Conservation (phyloP, 2,329 filamentous ascomycete species). For the Emergomyces pasteurianus region DNA sequence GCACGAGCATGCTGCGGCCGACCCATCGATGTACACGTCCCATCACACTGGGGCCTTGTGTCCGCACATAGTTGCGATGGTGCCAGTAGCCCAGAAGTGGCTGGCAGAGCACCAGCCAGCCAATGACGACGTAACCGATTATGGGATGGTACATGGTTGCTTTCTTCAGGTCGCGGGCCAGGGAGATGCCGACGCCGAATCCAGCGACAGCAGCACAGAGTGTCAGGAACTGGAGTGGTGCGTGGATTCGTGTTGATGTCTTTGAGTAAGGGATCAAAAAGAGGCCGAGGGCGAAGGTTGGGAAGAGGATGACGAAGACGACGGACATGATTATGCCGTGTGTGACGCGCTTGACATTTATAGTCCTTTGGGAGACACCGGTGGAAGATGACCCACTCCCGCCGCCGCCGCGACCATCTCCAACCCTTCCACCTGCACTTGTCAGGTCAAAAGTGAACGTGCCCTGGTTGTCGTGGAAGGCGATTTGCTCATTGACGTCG, state of each 20-base stretch:
- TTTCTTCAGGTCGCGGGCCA: constrained; percentile 30
- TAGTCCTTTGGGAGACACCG: neutral
- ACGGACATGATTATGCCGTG: constrained; percentile 19
- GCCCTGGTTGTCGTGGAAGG: constrained; percentile 33
- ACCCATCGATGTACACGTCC: constrained; percentile 42
- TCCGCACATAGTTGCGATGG: constrained; percentile 39
- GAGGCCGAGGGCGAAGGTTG: constrained; percentile 13
- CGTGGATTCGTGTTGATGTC: constrained; percentile 23
- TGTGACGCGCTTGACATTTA: constrained; percentile 8
- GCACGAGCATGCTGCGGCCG: constrained; percentile 37
- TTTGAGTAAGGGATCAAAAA: constrained; percentile 8
- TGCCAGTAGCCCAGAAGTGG: constrained; percentile 42
- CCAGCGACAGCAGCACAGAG: constrained; percentile 38
- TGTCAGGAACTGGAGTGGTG: constrained; percentile 36
- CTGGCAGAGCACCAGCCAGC: constrained; percentile 44
- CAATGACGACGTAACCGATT: constrained; percentile 43
- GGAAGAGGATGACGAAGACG: constrained; percentile 17
- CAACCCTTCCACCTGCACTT: constrained; percentile 35
- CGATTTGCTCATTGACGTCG: constrained; percentile 31
- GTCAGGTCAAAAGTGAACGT: constrained; percentile 38
- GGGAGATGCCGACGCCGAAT: constrained; percentile 40
- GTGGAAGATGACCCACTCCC: constrained; percentile 12
- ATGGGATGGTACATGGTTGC: constrained; percentile 37
- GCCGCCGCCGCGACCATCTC: neutral
- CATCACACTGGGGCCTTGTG: constrained; percentile 32